A percentile compares a stretch with the other conserved stretches of the same genome.
Conservation (phyloP, 768 basidiomycete genomes). For the Mycena metata region DNA sequence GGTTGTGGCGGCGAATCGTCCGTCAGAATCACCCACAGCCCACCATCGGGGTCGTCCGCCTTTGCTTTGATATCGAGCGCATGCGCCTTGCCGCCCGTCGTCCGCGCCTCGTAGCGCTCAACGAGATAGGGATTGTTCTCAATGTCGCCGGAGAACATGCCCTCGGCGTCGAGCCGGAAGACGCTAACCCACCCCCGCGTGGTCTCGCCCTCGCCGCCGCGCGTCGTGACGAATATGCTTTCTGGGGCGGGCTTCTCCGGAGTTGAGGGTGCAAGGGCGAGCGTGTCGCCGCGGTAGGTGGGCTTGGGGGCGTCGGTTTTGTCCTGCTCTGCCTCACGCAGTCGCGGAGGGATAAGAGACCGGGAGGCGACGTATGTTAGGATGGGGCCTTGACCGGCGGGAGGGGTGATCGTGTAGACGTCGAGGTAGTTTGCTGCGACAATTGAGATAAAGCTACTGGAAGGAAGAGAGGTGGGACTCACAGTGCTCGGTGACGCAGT, state of each 20-base stretch:
- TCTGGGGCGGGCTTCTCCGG: conserved; percentile 50
- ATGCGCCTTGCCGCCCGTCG: conserved; percentile 66
- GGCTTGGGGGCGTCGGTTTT: background rate
- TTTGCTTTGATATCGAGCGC: conserved; percentile 61
- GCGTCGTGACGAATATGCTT: conserved; percentile 62
- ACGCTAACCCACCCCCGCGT: conserved; percentile 59
- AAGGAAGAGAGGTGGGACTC: conserved; percentile 34
- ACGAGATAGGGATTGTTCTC: conserved; percentile 43
- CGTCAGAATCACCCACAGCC: conserved; percentile 63
- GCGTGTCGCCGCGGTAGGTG: conserved; percentile 46
- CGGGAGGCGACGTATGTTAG: conserved; percentile 42
- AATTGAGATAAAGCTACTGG: background rate
- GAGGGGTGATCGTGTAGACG: conserved; percentile 52
- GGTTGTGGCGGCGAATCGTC: conserved; percentile 58
- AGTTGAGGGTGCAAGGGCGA: conserved; percentile 53
- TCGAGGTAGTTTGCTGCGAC: conserved; percentile 62
- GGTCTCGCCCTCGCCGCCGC: conserved; percentile 51
- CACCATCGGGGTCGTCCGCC: conserved; percentile 40
- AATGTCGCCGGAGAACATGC: conserved; percentile 44
- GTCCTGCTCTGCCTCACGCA: conserved; percentile 20
- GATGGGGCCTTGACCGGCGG: conserved; percentile 17
- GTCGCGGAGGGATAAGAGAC: conserved; percentile 42
- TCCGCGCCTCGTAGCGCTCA: conserved; percentile 59
- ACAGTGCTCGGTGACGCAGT: conserved; percentile 69
- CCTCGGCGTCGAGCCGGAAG: conserved; percentile 57